Evolutionary conservation across 148 eudicot genomes (phyloP), one percentile per base, ranked within the genome.

Genomic region (Simmondsia chinensis): DNA sequence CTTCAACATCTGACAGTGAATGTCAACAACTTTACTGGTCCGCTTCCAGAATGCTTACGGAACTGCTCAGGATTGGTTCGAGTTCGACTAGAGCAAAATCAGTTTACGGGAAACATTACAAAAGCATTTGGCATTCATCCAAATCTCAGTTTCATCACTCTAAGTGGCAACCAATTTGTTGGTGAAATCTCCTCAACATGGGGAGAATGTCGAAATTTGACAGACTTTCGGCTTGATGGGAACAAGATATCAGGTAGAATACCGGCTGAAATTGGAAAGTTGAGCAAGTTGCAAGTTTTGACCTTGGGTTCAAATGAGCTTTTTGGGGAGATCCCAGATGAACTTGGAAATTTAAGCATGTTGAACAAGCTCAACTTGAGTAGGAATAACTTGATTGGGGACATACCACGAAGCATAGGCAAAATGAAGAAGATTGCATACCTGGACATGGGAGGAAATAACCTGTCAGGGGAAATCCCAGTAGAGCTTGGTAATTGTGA

Each of bases 301-400:
- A 35, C 34, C 12, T 54, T 76, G 47, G 56, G 59, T 29, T 35
- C 66, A 30, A 76, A 76, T 36, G 35, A 42, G 16, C 56, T 81
- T n/a, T 61, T 59, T 16, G 89, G 89, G 7, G 56, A 43, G 43
- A 73, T 81, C 34, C 77, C 80, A 10, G 11, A 54, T 49, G 71
- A 65, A 56, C 44, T 80, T 0, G 77, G 80, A 10, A 63, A 60
- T 3, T 39, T 80, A 49, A 60, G 48, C 9, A 43, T 40, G 33
- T 46, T 80, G 45, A 44, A 52, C 0, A 54, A 60, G 9, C 69
- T 80, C 10, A 35, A 25, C 33, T 54, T 81, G 53, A 48, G 42
- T 13, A 59, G 57, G 26, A 77, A 73, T 56, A 46, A 59, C 50
- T 36, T 71, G 19, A 56, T 52, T 0, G 79, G 87, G 20, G 56